Evolutionary conservation across 257 asterid genomes (phyloP), one percentile per base, ranked within the genome.

Genomic region (Solanum appendiculatum): DNA sequence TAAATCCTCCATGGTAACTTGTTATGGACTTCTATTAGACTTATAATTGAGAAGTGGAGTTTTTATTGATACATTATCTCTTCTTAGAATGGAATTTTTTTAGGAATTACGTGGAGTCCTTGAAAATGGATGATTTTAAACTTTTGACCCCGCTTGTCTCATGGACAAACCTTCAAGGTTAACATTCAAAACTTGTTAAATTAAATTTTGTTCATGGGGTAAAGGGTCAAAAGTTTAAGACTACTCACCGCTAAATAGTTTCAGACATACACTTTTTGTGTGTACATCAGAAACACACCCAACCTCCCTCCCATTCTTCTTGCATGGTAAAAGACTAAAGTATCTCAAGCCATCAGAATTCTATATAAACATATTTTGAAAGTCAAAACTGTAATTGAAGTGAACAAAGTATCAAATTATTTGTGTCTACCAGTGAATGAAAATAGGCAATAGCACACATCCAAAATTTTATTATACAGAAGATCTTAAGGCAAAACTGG

Each of bases 381-480:
- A 77, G 13, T 25, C 3, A 46, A 78, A 80, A 46, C 29, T 80
- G 8, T 29, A 15, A 80, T 7, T 46, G 66, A 46, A 27, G 42
- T 16, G 85, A 18, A 80, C 29, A 31, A 44, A 78, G 2, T 15
- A 66, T 27, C 66, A 44, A 29, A 31, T 80, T 80, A 20, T 80
- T 80, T 80, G 39, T 42, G 66, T 80, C 85, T 80, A 46, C 85
- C 46, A 80, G 40, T 46, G 29, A 44, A 46, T 27, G 42, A 80
- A 29, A 46, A 80, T 56, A 20, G 7, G 64, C 64, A 56, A 56
- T 46, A 27, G 66, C 66, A 80, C 60, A 80, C 42, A 44, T 80
- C 42, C 82, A 72, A 88, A 88, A 82, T 66, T 77, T 88, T 64
- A 70, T 73, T 51, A 78, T 74, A 85, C 83, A 90, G 23, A 40